Conservation (phyloP, 345 rosid genomes). For the Bruguiera parviflora region DNA sequence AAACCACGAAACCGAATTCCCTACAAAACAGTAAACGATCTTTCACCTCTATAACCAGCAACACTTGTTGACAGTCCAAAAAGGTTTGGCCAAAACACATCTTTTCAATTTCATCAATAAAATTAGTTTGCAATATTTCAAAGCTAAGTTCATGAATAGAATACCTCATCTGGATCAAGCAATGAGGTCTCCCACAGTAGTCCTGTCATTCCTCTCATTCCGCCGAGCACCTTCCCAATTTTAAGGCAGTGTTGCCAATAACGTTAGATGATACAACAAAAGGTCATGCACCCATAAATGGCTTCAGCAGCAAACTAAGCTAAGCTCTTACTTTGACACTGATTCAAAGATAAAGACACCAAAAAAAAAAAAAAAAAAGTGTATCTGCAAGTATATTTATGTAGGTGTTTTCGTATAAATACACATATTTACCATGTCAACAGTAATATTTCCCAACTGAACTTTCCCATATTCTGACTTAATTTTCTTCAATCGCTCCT, state of each 20-base stretch:
- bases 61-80: neutral
- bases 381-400: neutral
- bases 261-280: neutral
- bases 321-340: neutral
- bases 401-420: neutral
- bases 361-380: neutral
- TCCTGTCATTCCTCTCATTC: slow-evolving; percentile 99
- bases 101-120: neutral
- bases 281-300: neutral
- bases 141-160: neutral
- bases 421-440: slow-evolving; percentile 69
- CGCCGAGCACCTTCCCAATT: slow-evolving; percentile 73
- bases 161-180: slow-evolving; percentile 94
- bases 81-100: neutral
- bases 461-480: slow-evolving; percentile 83
- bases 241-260: slow-evolving; percentile 9
- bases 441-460: slow-evolving; percentile 87
- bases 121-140: neutral
- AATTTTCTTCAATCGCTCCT: slow-evolving; percentile 91
- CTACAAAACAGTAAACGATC: slow-evolving; percentile 35
- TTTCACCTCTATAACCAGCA: slow-evolving; percentile 1
- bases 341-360: neutral
- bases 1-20: slow-evolving; percentile 95
- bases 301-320: neutral
- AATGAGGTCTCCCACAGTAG: slow-evolving; percentile 96